A percentile compares a stretch with the other conserved stretches of the same genome.
Conservation (phyloP, 805 yeast genomes). For the Suhomyces faveliae region DNA sequence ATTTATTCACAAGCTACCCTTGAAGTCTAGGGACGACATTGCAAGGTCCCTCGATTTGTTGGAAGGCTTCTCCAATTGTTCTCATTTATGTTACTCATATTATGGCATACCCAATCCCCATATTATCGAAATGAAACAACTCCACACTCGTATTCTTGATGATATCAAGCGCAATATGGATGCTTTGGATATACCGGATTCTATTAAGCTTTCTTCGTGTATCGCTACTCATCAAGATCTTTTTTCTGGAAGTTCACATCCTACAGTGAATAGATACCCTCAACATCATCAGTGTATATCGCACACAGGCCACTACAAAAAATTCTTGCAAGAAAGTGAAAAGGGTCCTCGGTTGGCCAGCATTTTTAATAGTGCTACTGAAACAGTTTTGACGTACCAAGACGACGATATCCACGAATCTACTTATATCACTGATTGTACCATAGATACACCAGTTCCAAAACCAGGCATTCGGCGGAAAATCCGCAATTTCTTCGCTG, state of each 20-base stretch:
- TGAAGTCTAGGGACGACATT: not conserved
- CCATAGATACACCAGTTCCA: not conserved
- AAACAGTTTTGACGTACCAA: not conserved
- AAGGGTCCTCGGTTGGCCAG: constrained; percentile 3
- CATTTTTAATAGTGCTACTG: not conserved
- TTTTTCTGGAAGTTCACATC: not conserved
- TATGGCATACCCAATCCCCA: not conserved
- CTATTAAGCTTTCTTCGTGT: not conserved
- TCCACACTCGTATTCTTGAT: not conserved
- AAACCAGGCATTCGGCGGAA: not conserved
- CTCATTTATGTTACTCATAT: not conserved
- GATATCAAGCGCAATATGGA: not conserved
- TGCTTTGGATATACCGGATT: not conserved
- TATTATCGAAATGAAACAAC: not conserved
- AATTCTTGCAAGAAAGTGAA: constrained; percentile 1
- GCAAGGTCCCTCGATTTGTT: not conserved
- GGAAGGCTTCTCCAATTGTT: not conserved
- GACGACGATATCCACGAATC: not conserved
- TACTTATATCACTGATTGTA: not conserved
- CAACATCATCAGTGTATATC: not conserved
- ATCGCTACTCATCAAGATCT: not conserved
- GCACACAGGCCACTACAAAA: constrained; percentile 3
- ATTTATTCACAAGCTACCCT: not conserved
- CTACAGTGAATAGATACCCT: constrained; percentile 1
- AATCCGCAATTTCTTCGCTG: not conserved